Base-by-base conservation (phyloP, 2,329 filamentous ascomycete genomes). In the Ceratocystis huliohia region DNA sequence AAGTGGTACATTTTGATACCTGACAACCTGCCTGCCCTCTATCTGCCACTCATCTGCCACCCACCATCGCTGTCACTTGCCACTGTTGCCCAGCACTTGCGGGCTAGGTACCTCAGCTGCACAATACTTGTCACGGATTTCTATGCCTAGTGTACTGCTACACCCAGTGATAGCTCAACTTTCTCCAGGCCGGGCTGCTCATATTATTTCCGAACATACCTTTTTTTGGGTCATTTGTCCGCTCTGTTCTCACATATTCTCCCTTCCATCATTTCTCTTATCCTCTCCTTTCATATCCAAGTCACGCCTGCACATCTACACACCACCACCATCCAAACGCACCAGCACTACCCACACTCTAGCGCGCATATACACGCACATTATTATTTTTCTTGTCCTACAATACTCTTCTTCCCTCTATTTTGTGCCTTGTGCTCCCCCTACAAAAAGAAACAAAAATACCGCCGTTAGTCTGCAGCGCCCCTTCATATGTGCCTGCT, bases 401-500 rank as follows among this genome's bases (percentile, higher is more conserved):
- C 6, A 7, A 25, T 8, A 2, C 25, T 6, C 6, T 28, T 5
- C 8, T 20, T 28, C 5, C 44, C 28, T 63, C 37, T 37, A n/a
- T 41, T 17, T 66, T 13, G 33, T 45, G 30, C 30, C 57, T 25
- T 44, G 8, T 25, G 20, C 4, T n/a, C 30, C 22, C 41, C 17
- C 25, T 28, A 59, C 30, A 17, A 37, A 37, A 33, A 20, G 30
- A 37, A 37, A 5, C 20, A 46, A 20, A 63, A 13, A 63, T 30
- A 50, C 41, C 37, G 22, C 17, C 20, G 37, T 41, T 41, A 1
- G 48, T 53, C 22, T 59, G 28, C 25, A 59, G 56, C 28, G 28
- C 56, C 56, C 56, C 25, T 59, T 59, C 56, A 59, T 30, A 59
- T 59, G 28, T 48, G 44, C 41, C 30, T 64, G 66, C 48, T 46